These are phyloP conservation scores for Inonotus hispidus DNA, from an alignment of 1,284 basidiomycete species.

Conservation along the genomic window DNA sequence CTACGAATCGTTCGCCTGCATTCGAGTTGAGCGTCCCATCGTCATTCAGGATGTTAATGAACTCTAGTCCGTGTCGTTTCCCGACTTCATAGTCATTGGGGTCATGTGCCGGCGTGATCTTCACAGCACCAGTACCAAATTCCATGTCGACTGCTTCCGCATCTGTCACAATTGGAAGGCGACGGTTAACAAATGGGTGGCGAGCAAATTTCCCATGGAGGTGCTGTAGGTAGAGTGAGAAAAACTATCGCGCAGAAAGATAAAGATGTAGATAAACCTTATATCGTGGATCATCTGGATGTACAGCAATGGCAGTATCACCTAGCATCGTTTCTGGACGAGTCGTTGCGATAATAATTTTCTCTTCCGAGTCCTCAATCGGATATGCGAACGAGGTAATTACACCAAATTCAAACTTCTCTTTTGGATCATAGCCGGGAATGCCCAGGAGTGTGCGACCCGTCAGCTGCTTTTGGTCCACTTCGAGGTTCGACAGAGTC, in stretches of 20 bases:
- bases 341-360: slow-evolving; percentile 92
- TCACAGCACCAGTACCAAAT: slow-evolving; percentile 98
- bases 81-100: slow-evolving; percentile 98
- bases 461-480: slow-evolving; percentile 90
- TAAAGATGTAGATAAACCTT: slow-evolving; percentile 35
- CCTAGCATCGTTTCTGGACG: slow-evolving; percentile 99
- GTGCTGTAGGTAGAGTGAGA: slow-evolving; percentile 43
- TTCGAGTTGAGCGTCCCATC: slow-evolving; percentile 96
- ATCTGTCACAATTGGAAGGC: slow-evolving; percentile 88
- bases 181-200: slow-evolving; percentile 89
- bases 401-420: slow-evolving; percentile 96
- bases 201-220: slow-evolving; percentile 90
- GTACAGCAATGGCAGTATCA: slow-evolving; percentile 96
- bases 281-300: slow-evolving; percentile 93
- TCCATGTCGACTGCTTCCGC: slow-evolving; percentile 87
- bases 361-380: slow-evolving; percentile 89
- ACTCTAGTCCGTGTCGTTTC: slow-evolving; percentile 81
- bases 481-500: slow-evolving; percentile 95
- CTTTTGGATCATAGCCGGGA: slow-evolving; percentile 91
- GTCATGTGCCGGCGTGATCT: slow-evolving; percentile 99
- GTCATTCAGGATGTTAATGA: slow-evolving; percentile 96
- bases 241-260: neutral
- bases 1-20: slow-evolving; percentile 81
- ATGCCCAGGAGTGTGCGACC: slow-evolving; percentile 88
- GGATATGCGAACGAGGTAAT: slow-evolving; percentile 95